phyloP scores from a whole-genome alignment of 495 filamentous ascomycete species.

The Staphylotrichum longicolle region DNA sequence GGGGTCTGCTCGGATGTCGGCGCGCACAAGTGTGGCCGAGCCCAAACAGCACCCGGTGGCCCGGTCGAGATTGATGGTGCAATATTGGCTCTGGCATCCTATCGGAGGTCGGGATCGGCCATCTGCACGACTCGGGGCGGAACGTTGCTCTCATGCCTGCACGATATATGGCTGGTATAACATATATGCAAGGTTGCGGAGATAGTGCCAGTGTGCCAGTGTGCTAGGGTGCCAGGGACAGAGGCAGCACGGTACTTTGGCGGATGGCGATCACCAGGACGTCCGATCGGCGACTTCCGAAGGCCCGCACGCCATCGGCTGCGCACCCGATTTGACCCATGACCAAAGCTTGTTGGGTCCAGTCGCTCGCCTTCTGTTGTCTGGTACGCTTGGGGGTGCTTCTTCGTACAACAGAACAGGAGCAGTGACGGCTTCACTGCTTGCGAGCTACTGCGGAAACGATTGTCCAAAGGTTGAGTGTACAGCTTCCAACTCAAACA shows the following conservation, averaged over 20 bases:
- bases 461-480: too few species aligned
- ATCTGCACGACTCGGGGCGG: neutral
- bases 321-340: slow-evolving; percentile 4
- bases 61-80: slow-evolving; percentile 5
- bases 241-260: neutral
- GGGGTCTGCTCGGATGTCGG: neutral
- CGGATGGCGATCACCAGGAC: neutral
- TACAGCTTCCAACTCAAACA: too few species aligned
- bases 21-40: slow-evolving; percentile 9
- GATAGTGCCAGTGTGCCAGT: neutral
- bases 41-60: slow-evolving; percentile 6
- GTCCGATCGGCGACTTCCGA: slow-evolving; percentile 5
- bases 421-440: too few species aligned
- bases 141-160: neutral
- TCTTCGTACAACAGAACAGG: too few species aligned
- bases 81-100: neutral
- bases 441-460: too few species aligned
- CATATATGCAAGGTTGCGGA: neutral
- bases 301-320: neutral
- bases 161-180: neutral
- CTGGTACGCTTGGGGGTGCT: too few species aligned
- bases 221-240: neutral
- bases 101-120: neutral
- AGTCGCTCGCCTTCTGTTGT: too few species aligned
- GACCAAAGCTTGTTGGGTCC: too few species aligned